Evolutionary conservation across 2,329 filamentous ascomycete genomes (phyloP), one percentile per base, ranked within the genome.

Genomic region (Cucurbitaria berberidis): DNA sequence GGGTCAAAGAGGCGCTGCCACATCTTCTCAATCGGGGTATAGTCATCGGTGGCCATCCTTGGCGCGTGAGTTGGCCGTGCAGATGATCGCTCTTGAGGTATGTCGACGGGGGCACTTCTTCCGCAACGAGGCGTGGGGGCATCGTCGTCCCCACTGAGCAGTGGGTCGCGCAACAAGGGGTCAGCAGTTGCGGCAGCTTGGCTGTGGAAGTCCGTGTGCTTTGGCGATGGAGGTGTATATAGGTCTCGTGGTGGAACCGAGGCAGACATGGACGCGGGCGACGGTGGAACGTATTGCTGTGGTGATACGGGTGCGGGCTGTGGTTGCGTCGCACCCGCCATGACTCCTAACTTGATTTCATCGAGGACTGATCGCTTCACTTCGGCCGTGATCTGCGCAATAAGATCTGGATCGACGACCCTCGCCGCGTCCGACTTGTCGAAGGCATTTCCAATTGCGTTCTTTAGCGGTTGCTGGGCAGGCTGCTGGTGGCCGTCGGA

Each of bases 1-100:
- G 80, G 77, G 41, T 89, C 86, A 68, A 96, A 96, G 2, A 96
- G 73, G 9, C 80, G 80, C 5, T 90, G 89, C 91, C 91, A 96
- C 68, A 87, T 87, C 68, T 83, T 84, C 69, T 93, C 89, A 36
- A 75, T 74, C 13, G 74, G 72, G n/a, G 72, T 74, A 30, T 70
- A 73, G 34, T 74, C 71, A 26, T 75, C 74, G 22, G 69, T 70
- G 15, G 65, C 60, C 60, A 74, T 72, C 44, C 70, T 68, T 30
- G 54, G 48, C 1, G 64, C 58, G 13, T 66, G 62, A 24, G 57
- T 39, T 24, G 74, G 74, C 24, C 74, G 61, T 24, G 63, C 42
- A 27, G 61, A 59, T 21, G 63, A 40, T 36, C 54, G 55, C 5
- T 72, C 67, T 10, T 59, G 59, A 9, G 63, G 58, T 24, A 61